phyloP scores from a whole-genome alignment of 805 yeast species.

The Zygosaccharomyces bisporus region DNA sequence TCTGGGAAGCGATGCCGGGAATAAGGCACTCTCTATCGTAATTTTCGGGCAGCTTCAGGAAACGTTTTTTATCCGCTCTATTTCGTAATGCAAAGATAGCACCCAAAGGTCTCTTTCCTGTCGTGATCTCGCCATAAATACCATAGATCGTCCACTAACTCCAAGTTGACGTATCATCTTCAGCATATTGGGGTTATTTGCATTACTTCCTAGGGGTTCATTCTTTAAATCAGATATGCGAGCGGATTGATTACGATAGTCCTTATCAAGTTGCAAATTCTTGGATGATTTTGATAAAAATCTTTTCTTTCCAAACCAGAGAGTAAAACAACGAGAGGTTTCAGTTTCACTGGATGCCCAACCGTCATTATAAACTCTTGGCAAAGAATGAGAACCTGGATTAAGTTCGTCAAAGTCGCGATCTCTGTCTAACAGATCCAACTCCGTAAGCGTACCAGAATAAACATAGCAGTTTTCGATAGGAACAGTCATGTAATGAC shows the following conservation, averaged over 20 bases:
- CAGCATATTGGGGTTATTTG: conserved; percentile 13
- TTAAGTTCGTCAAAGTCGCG: conserved; percentile 43
- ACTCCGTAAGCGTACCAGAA: conserved; percentile 59
- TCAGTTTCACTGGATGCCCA: conserved; percentile 82
- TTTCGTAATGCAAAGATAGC: conserved; percentile 33
- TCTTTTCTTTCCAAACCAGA: conserved; percentile 76
- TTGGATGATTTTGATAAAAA: conserved; percentile 35
- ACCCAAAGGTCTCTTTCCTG: conserved; percentile 88
- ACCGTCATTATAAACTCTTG: conserved; percentile 76
- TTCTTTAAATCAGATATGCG: neutral
- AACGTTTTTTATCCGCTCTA: conserved; percentile 32
- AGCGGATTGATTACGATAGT: neutral
- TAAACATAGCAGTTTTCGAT: conserved; percentile 68
- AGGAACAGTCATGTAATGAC: conserved; percentile 56
- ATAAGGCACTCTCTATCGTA: no score
- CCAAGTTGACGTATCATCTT: conserved; percentile 52
- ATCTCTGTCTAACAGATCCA: conserved; percentile 50
- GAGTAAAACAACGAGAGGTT: conserved; percentile 66
- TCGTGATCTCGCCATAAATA: conserved; percentile 76
- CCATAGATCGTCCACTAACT: conserved; percentile 60
- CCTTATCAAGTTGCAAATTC: conserved; percentile 8
- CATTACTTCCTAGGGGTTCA: conserved; percentile 5
- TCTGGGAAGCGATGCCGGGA: no score
- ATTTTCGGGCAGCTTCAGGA: neutral
- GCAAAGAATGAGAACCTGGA: conserved; percentile 58